These are phyloP conservation scores for Protoeuglena noctilucae DNA, from an alignment of 139 green algal genomes.

Conservation along the genomic window DNA sequence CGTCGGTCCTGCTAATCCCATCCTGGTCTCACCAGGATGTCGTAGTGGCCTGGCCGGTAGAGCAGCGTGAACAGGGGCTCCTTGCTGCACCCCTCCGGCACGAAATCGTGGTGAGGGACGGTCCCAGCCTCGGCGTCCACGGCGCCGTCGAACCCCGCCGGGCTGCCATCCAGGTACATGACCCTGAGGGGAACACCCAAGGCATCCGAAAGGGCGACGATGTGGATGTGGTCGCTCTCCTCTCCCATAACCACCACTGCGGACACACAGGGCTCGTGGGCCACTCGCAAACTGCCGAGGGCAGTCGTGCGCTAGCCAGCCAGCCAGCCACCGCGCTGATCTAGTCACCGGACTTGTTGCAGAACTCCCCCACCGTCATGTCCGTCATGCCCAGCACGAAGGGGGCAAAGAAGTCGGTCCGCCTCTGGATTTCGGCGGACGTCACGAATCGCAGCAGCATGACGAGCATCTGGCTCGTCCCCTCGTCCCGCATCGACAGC, in stretches of 20 bases:
- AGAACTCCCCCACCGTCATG: background rate
- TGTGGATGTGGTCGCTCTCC: constrained; percentile 84
- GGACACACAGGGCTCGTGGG: no score
- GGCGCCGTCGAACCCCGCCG: constrained; percentile 9
- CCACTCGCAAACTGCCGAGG: no score
- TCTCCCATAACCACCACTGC: constrained; percentile 70
- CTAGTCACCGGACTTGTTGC: background rate
- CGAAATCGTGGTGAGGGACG: constrained; percentile 36
- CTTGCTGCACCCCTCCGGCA: no score
- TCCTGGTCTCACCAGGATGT: no score
- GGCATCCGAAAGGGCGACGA: constrained; percentile 77
- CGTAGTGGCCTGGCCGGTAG: constrained; percentile 59
- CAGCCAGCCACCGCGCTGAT: constrained; percentile 15
- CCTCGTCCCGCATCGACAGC: constrained; percentile 27
- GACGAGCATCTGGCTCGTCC: constrained; percentile 36
- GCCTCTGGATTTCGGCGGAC: constrained; percentile 39
- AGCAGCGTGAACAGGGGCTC: constrained; percentile 33
- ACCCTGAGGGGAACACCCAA: constrained; percentile 53
- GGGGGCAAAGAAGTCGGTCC: constrained; percentile 60
- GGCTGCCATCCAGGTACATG: constrained; percentile 37
- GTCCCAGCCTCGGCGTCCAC: background rate
- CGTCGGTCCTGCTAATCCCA: no score
- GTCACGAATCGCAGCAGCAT: constrained; percentile 66
- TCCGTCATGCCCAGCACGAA: constrained; percentile 69
- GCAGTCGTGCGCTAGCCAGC: background rate